Conservation (phyloP, 345 rosid genomes). For the Salix koriyanagi region DNA sequence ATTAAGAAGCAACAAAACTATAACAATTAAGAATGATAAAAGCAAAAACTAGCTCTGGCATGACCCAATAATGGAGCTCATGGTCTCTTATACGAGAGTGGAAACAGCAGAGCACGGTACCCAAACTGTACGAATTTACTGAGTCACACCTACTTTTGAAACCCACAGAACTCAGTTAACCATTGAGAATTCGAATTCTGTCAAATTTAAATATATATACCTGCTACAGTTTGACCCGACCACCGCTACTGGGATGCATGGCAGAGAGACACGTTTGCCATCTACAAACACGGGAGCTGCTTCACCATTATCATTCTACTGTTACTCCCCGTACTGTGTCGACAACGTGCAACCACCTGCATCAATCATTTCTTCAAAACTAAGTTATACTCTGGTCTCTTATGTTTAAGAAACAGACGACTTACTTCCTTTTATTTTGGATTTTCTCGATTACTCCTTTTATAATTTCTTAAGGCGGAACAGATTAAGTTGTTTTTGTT, state of each 20-base stretch:
- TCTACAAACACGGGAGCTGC: not conserved
- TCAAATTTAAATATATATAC: not conserved
- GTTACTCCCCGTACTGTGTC: constrained; percentile 22
- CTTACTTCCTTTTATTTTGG: not conserved
- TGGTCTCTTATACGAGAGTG: no score
- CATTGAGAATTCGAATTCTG: constrained; percentile 10
- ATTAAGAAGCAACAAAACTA: no score
- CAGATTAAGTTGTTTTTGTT: not conserved
- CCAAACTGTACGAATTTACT: not conserved
- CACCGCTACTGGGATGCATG: not conserved
- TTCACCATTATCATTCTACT: constrained; percentile 6
- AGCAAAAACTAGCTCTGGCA: not conserved
- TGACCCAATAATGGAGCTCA: no score
- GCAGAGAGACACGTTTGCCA: not conserved
- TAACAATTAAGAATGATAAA: not conserved
- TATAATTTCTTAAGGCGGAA: not conserved
- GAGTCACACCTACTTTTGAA: not conserved
- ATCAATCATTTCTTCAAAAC: not conserved
- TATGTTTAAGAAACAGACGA: not conserved
- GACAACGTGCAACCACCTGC: constrained; percentile 17
- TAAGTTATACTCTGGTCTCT: not conserved
- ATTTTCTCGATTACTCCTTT: no score
- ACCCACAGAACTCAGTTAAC: not conserved
- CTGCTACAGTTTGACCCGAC: constrained; percentile 6
- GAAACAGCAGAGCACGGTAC: not conserved